A percentile compares a stretch with the other conserved stretches of the same genome.
Evolutionary conservation across 805 yeast genomes (phyloP).

Genomic region (Barnettozyma sucrosica): DNA sequence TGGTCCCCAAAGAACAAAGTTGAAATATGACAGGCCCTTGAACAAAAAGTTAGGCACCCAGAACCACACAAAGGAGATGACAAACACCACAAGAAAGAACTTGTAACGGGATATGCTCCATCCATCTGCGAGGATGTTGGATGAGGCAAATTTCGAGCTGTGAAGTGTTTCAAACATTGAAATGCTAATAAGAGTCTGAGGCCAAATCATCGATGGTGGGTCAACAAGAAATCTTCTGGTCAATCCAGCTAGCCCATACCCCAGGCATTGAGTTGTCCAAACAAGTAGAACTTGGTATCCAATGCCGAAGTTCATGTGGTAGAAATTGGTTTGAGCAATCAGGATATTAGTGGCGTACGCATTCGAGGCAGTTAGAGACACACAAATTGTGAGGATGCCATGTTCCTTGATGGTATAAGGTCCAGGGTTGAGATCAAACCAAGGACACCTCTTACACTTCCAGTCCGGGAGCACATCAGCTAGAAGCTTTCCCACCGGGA

Average conservation of each 20-base stretch:
- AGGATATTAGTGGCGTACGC: conserved; percentile 56
- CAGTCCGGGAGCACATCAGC: conserved; percentile 27
- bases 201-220: conserved; percentile 70
- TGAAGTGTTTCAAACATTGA: conserved; percentile 49
- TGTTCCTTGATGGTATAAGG: conserved; percentile 59
- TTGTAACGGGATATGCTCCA: conserved; percentile 50
- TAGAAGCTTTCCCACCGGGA: conserved; percentile 45
- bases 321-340: conserved; percentile 45
- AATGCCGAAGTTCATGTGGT: conserved; percentile 38
- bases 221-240: conserved; percentile 52
- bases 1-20: conserved; percentile 52
- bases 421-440: conserved; percentile 43
- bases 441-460: conserved; percentile 25
- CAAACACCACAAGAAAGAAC: conserved; percentile 40
- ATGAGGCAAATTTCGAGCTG: conserved; percentile 25
- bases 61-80: conserved; percentile 45
- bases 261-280: conserved; percentile 56
- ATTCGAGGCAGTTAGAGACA: conserved; percentile 39
- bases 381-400: conserved; percentile 48
- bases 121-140: conserved; percentile 37
- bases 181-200: conserved; percentile 54
- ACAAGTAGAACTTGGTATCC: conserved; percentile 46
- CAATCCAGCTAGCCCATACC: conserved; percentile 64
- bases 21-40: conserved; percentile 41
- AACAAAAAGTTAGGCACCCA: conserved; percentile 53